Conservation (phyloP, 345 rosid species). For the Leavenworthia alabamica region DNA sequence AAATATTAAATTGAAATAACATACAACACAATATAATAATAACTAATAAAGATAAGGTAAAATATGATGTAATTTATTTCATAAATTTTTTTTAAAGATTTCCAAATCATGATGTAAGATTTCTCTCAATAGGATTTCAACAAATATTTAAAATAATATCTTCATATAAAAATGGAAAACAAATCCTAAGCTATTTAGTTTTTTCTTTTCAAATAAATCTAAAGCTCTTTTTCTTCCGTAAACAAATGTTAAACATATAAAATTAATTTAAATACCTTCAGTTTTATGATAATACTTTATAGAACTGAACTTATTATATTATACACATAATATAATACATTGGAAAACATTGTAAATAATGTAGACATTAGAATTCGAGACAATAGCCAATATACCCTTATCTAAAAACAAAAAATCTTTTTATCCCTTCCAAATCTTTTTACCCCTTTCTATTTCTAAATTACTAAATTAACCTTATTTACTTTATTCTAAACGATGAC, state of each 20-base stretch:
- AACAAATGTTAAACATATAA: background rate
- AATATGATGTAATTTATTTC: background rate
- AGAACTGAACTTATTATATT: background rate
- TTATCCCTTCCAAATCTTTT: no score
- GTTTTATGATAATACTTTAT: background rate
- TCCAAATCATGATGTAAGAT: background rate
- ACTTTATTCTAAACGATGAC: no score
- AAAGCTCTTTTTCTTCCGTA: background rate
- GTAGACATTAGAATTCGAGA: no score
- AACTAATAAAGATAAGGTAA: background rate
- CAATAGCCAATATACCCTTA: no score
- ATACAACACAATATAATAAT: background rate
- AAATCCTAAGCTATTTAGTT: background rate
- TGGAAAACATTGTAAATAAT: background rate
- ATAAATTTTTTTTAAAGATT: background rate
- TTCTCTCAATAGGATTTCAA: background rate
- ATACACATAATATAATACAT: background rate
- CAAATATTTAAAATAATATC: background rate
- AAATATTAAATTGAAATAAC: background rate
- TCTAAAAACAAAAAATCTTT: no score
- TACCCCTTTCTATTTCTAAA: no score
- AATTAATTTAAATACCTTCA: background rate
- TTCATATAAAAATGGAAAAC: background rate
- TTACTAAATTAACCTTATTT: no score
- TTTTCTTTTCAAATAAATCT: background rate